Conservation (phyloP, 163 green algal species). For the Volvox carteri region DNA sequence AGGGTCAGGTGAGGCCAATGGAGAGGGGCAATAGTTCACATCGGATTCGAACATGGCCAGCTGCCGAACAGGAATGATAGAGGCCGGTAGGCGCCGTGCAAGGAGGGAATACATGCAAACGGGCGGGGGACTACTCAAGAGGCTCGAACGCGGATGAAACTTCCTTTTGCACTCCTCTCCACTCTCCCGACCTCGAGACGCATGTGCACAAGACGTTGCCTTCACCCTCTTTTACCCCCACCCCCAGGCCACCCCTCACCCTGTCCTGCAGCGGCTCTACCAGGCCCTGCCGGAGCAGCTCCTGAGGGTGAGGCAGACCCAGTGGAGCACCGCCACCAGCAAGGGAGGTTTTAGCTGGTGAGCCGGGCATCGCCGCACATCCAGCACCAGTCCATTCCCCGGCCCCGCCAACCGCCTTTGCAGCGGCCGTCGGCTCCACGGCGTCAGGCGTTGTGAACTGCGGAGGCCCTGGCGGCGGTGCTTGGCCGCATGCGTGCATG, state of each 20-base stretch:
- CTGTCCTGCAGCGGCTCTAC: constrained; percentile 44
- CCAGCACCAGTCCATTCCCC: background rate
- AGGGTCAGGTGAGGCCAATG: background rate
- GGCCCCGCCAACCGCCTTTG: background rate
- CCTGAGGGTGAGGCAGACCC: constrained; percentile 49
- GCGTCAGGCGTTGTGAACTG: too few relatives aligned
- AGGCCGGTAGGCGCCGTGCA: background rate
- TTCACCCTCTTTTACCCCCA: too few relatives aligned
- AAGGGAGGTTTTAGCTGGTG: too few relatives aligned
- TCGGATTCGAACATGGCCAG: background rate
- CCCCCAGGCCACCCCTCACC: background rate
- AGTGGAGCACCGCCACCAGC: background rate
- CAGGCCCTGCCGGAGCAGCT: constrained; percentile 42
- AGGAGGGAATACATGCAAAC: background rate
- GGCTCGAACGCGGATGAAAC: too few relatives aligned
- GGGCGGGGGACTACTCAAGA: too few relatives aligned
- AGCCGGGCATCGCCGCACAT: too few relatives aligned
- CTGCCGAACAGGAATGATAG: background rate
- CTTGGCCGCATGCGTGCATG: constrained; percentile 23
- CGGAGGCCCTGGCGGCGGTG: background rate
- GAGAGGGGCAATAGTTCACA: background rate
- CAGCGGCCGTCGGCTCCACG: background rate
- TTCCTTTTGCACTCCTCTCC: too few relatives aligned
- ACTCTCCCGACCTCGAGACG: too few relatives aligned
- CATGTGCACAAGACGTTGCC: too few relatives aligned